Percentiles rank a stretch among this genome's conserved stretches.
Evolutionary conservation across 768 basidiomycete species (phyloP).

Genomic region (Psilocybe subaeruginosa): DNA sequence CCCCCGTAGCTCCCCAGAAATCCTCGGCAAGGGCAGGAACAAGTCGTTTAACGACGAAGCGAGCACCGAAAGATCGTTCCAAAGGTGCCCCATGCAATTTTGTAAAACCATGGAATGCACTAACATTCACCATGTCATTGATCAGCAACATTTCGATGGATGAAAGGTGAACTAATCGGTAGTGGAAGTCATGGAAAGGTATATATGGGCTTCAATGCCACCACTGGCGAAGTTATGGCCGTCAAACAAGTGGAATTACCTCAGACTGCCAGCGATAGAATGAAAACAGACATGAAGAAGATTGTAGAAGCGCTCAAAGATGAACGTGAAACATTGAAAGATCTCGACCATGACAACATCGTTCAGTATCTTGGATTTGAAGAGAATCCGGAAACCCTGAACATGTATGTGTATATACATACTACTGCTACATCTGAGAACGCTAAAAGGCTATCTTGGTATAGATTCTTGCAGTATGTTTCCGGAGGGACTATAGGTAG

Average conservation of each 20-base stretch:
- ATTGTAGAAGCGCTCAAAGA: conserved; percentile 78
- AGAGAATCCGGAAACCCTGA: conserved; percentile 70
- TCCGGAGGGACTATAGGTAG: conserved; percentile 91
- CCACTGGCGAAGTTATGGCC: conserved; percentile 90
- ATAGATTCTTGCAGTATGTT: conserved; percentile 93
- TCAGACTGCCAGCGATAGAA: conserved; percentile 69
- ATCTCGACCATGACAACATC: conserved; percentile 89
- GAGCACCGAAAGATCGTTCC: background rate
- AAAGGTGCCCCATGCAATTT: background rate
- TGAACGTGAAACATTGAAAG: conserved; percentile 85
- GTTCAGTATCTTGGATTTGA: conserved; percentile 93
- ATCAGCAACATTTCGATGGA: conserved; percentile 82
- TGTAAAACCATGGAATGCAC: background rate
- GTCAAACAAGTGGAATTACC: conserved; percentile 96
- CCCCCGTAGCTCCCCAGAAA: background rate
- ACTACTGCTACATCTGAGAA: background rate
- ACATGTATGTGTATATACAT: conserved; percentile 60
- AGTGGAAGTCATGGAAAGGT: conserved; percentile 94
- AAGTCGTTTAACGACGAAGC: background rate
- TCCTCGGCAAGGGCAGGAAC: background rate
- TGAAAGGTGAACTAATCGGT: conserved; percentile 90
- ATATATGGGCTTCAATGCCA: conserved; percentile 89
- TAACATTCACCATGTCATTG: background rate
- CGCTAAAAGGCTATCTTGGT: conserved; percentile 2
- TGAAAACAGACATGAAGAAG: conserved; percentile 60